Evolutionary conservation across 1,284 basidiomycete genomes (phyloP).

Genomic region (Microbotryum scabiosae): DNA sequence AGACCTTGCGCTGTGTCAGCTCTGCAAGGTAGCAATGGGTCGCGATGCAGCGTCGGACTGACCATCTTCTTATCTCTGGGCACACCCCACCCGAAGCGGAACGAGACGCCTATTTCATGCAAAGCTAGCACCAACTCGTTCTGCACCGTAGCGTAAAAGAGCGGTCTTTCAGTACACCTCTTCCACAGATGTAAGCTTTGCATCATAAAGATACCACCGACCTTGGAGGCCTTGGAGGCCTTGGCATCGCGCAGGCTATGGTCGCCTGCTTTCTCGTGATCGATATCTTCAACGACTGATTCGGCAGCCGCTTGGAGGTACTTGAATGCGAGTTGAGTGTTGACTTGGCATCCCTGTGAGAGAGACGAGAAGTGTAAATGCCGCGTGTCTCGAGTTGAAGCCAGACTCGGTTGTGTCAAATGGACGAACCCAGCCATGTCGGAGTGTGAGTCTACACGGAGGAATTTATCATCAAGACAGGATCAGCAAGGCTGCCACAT

Average conservation of each 20-base stretch:
- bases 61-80: conserved; percentile 78
- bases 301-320: conserved; percentile 78
- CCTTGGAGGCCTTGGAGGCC: conserved; percentile 49
- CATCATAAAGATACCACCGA: conserved; percentile 29
- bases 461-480: no score
- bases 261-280: conserved; percentile 46
- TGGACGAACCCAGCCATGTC: conserved; percentile 67
- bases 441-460: conserved; percentile 50
- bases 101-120: conserved; percentile 85
- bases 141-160: conserved; percentile 39
- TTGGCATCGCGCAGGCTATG: conserved; percentile 36
- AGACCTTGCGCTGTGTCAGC: neutral
- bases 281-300: conserved; percentile 66
- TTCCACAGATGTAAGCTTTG: no score
- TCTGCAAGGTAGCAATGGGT: neutral
- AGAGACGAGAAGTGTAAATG: neutral
- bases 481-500: neutral
- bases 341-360: conserved; percentile 38
- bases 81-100: conserved; percentile 84
- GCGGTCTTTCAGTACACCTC: no score
- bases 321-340: conserved; percentile 66
- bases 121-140: conserved; percentile 77
- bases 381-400: no score
- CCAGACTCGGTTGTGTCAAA: no score
- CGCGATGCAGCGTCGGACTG: conserved; percentile 49